Base-by-base conservation (phyloP, 495 filamentous ascomycete genomes). In the Hypoxylon perforatum region DNA sequence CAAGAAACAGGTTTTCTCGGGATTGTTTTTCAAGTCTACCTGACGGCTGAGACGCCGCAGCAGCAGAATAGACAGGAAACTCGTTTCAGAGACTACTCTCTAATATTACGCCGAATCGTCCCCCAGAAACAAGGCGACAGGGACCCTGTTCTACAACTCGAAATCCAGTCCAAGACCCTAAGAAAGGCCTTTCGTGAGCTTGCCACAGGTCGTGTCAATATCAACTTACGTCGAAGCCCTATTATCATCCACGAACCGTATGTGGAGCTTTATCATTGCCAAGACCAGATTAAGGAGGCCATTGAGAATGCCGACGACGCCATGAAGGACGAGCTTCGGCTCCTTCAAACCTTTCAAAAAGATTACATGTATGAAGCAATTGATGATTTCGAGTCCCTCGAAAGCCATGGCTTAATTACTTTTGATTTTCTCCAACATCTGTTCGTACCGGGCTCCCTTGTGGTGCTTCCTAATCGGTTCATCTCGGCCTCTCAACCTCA, bases 1-100 rank as follows among this genome's bases (percentile, higher is more conserved):
- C 47, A 50, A 50, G 47, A 50, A 35, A 50, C 47, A 18, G 47
- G 47, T 23, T 50, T 50, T 23, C 47, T 50, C 30, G 47, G 47
- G 22, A 50, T 50, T 50, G 47, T 50, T 17, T 50, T 35, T 19
- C 47, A 50, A 11, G 47, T 50, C 7, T 50, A 50, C 33, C 47
- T 9, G 33, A 50, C 47, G 21, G 47, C 47, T 6, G 47, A 50
- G 30, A 50, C 47, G 3, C 47, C 47, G 19, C 47, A 50, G 47
- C 47, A 50, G 14, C 19, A 50, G n/a, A 19, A 50, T 35, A 28
- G 47, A 35, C 47, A 50, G 22, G 47, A 50, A 35, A 8, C 22
- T 50, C 22, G 47, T 30, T 50, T 50, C 22, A 50, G 33, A 35
- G 47, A 50, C 22, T 50, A 28, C 14, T 50, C 47, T 19, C 14